Conservation (phyloP, 345 rosid species). For the Laguncularia racemosa region DNA sequence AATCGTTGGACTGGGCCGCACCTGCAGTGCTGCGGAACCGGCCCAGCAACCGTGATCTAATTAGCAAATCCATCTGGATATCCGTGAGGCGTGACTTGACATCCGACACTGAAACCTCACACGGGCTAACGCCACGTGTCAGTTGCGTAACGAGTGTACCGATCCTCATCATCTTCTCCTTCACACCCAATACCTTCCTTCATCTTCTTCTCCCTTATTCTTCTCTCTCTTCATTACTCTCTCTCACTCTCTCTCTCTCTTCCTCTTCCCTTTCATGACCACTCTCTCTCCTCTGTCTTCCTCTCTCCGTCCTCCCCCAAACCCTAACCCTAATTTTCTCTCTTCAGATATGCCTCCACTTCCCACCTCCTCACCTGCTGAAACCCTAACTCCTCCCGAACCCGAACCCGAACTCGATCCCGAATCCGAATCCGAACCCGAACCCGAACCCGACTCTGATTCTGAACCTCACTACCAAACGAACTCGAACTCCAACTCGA, state of each 20-base stretch:
- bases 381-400: slow-evolving; percentile 1
- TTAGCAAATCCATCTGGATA: no score
- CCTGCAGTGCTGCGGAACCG: no score
- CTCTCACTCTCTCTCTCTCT: background rate
- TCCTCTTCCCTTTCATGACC: background rate
- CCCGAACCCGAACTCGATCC: background rate
- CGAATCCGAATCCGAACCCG: background rate
- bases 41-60: no score
- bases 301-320: slow-evolving; percentile 1
- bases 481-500: background rate
- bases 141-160: no score
- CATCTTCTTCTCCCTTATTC: no score
- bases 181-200: no score
- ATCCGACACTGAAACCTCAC: no score
- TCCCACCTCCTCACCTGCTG: background rate
- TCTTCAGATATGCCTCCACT: slow-evolving; percentile 2
- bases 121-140: no score
- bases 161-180: no score
- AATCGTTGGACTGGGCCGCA: no score
- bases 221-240: no score
- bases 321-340: background rate
- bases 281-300: slow-evolving; percentile 6
- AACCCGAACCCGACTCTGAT: background rate
- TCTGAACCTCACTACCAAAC: background rate
- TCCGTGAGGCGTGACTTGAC: no score